Evolutionary conservation across 129 eudicot species (phyloP), one percentile per base, ranked within the genome.

Genomic region (Scalesia atractyloides): DNA sequence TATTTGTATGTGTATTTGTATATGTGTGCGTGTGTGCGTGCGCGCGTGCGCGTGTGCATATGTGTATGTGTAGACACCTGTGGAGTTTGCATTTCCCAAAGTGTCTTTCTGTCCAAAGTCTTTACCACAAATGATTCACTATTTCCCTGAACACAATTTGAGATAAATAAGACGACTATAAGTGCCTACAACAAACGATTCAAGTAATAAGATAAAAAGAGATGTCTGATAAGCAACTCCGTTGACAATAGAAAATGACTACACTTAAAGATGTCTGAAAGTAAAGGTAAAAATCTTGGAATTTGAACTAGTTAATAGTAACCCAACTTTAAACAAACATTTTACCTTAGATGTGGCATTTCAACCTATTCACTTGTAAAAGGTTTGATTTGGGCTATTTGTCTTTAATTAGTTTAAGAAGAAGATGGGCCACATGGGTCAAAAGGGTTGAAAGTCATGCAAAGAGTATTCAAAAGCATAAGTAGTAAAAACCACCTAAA

Each of bases 1-100:
- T 9, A 41, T 41, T 8, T 41, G 46, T 41, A 9, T 41, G 12
- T 46, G 61, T 15, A 3, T 59, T 14, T 39, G 15, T 19, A 22
- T 36, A 14, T 69, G 60, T 15, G n/a, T 14, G n/a, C 68, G 30
- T 58, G n/a, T n/a, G n/a, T n/a, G n/a, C n/a, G 60, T 15, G n/a
- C 10, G n/a, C 68, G 30, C 49, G n/a, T 14, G n/a, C 68, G 30
- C 49, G 60, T 15, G n/a, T 14, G n/a, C 68, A 19, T 58, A 24
- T 74, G 18, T 37, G 26, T 3, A 22, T 58, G 37, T 12, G 7
- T 50, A 44, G 11, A 64, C 73, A 93, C 98, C 99, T 94, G 99
- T 53, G 99, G 99, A 46, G 99, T 94, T 75, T 94, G 99, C 97
- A 94, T 88, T 84, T 94, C 99, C 99, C 99, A 94, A 36, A 94